phyloP scores from a whole-genome alignment of 225 moss, liverwort and hornwort genomes.

The Bryum argenteum region DNA sequence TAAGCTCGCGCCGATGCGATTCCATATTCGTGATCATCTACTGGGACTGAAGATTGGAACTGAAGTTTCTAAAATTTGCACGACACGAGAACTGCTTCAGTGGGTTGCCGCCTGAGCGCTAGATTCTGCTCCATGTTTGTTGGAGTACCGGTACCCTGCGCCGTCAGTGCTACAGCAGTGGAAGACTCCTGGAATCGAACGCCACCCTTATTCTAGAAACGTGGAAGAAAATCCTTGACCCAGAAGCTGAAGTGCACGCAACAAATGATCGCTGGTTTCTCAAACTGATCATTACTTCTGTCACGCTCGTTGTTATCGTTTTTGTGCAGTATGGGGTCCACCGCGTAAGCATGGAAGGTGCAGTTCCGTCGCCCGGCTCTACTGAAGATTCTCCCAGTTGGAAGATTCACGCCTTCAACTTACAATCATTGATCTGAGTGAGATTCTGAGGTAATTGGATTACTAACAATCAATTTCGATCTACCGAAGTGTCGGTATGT shows the following conservation, averaged over 20 bases:
- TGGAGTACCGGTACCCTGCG: slow-evolving; percentile 20
- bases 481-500: background rate
- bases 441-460: background rate
- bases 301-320: background rate
- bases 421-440: background rate
- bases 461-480: background rate
- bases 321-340: slow-evolving; percentile 29
- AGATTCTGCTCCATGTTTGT: slow-evolving; percentile 8
- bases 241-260: slow-evolving; percentile 33
- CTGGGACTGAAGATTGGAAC: slow-evolving; percentile 19
- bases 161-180: background rate
- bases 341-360: background rate
- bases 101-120: background rate
- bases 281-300: background rate
- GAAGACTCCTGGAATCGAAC: background rate
- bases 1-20: slow-evolving; percentile 12
- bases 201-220: slow-evolving; percentile 16
- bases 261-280: background rate
- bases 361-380: background rate
- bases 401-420: background rate
- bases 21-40: slow-evolving; percentile 40
- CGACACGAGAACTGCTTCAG: slow-evolving; percentile 1
- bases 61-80: slow-evolving; percentile 14
- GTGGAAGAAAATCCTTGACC: slow-evolving; percentile 6
- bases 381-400: background rate